Evolutionary conservation across 2,329 filamentous ascomycete genomes (phyloP).

Genomic region (Aureobasidium sp.): DNA sequence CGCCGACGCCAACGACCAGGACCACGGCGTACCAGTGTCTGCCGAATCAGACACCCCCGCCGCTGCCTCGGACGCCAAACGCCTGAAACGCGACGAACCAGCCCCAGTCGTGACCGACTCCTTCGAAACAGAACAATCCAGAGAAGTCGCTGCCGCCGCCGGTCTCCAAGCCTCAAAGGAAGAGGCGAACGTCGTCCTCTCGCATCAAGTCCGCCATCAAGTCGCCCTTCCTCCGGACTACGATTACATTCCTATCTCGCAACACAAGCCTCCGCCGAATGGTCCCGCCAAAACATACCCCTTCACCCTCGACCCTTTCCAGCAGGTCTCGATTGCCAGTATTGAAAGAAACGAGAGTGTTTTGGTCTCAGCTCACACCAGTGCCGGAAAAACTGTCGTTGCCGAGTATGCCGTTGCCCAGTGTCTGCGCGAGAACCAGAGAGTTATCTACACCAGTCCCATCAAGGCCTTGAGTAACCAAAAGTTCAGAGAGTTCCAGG

Average conservation of each 20-base stretch:
- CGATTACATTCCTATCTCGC: slow-evolving; percentile 76
- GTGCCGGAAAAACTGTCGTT: slow-evolving; percentile 95
- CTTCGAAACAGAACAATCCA: slow-evolving; percentile 90
- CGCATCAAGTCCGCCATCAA: slow-evolving; percentile 97
- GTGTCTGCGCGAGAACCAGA: slow-evolving; percentile 92
- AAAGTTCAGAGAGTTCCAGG: slow-evolving; percentile 94
- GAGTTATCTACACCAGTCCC: slow-evolving; percentile 97
- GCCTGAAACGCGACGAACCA: slow-evolving; percentile 58
- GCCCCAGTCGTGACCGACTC: slow-evolving; percentile 84
- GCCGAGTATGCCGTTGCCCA: slow-evolving; percentile 98
- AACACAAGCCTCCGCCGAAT: slow-evolving; percentile 82
- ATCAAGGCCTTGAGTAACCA: slow-evolving; percentile 99
- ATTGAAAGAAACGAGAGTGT: slow-evolving; percentile 97
- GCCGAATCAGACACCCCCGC: slow-evolving; percentile 22
- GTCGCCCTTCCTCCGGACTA: slow-evolving; percentile 91
- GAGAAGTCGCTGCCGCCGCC: slow-evolving; percentile 76
- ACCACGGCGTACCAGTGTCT: neutral
- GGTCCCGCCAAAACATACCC: slow-evolving; percentile 71
- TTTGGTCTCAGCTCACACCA: slow-evolving; percentile 92
- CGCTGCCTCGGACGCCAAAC: slow-evolving; percentile 52
- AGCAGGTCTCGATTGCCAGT: slow-evolving; percentile 86
- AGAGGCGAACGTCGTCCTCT: slow-evolving; percentile 67
- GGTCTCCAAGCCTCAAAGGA: slow-evolving; percentile 60
- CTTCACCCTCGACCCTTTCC: slow-evolving; percentile 95
- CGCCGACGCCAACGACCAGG: neutral